Evolutionary conservation across 1,284 basidiomycete genomes (phyloP), one percentile per base, ranked within the genome.

Genomic region (Trametes hirsuta): DNA sequence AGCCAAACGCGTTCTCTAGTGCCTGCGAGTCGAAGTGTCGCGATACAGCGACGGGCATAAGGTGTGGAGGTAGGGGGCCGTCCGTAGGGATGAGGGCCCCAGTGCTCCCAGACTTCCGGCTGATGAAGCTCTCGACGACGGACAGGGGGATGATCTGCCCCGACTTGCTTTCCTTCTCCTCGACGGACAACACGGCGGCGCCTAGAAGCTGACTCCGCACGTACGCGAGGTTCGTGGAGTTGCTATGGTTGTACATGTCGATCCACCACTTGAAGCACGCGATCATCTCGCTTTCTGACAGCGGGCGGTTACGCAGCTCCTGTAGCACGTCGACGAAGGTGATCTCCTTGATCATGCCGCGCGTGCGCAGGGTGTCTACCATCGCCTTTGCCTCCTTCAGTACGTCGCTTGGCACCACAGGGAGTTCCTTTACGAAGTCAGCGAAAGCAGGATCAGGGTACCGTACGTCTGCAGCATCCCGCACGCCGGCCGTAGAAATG

Each of bases 261-360:
- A 90, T 85, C 92, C 95, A 97, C 97, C 97, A 99, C 59, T 86
- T 84, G 64, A 98, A 79, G 73, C 93, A 96, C 4, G 87, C 87
- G 21, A 89, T 74, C 77, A 93, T 90, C 74, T 98, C 95, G 12
- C 80, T 76, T 66, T 93, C 85, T 0, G 75, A 75, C 18, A 99
- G 80, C 1, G 96, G 90, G 12, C 93, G 81, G 2, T 81, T 75
- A 14, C 84, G 83, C 6, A 99, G 81, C 72, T 97, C 94, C 52
- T 81, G 77, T 51, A 98, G 79, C 18, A 98, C 93, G 71, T 99
- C 97, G 18, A 87, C 80, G 69, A 97, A 93, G 0, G 86, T 85
- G 62, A 97, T 90, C n/a, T 90, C 82, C 55, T 84, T 85, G n/a
- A 99, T 82, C 72, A 96, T 78, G 1, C 84, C 84, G 40, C 88